These are phyloP conservation scores for Seiridium unicorne DNA, from an alignment of 2,329 filamentous ascomycete species.

Conservation along the genomic window DNA sequence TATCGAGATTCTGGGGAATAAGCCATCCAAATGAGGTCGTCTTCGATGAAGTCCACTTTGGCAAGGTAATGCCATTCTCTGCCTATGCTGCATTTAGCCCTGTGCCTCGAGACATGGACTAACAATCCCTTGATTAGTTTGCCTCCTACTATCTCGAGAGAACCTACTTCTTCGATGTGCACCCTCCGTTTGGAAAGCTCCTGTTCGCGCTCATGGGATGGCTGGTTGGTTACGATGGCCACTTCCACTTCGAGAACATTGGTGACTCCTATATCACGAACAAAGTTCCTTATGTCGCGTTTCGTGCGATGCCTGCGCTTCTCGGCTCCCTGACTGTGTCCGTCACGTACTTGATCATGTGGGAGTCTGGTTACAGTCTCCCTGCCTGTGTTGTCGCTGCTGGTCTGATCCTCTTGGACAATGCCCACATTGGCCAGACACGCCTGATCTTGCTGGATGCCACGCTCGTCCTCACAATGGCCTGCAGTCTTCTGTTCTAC, in stretches of 20 bases:
- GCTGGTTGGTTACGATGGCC: constrained; percentile 94
- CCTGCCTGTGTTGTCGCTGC: constrained; percentile 88
- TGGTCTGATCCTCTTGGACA: constrained; percentile 88
- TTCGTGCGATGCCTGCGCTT: constrained; percentile 87
- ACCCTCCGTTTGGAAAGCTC: constrained; percentile 96
- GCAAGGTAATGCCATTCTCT: constrained; percentile 68
- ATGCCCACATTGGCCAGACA: constrained; percentile 96
- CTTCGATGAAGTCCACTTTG: constrained; percentile 98
- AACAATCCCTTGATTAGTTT: constrained; percentile 45
- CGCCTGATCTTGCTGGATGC: constrained; percentile 93
- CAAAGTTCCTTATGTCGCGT: constrained; percentile 95
- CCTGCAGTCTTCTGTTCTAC: constrained; percentile 88
- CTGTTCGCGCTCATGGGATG: constrained; percentile 96
- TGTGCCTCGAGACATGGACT: too few species aligned
- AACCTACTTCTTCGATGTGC: constrained; percentile 99
- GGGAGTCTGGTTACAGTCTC: constrained; percentile 97
- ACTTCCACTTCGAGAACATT: constrained; percentile 99
- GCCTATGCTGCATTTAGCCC: too few species aligned
- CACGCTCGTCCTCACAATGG: constrained; percentile 93
- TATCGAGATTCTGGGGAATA: constrained; percentile 95
- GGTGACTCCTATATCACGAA: constrained; percentile 97
- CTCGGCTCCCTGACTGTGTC: constrained; percentile 91
- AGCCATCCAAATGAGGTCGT: constrained; percentile 94
- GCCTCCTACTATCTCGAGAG: constrained; percentile 85
- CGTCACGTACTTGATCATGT: constrained; percentile 97